phyloP scores from a whole-genome alignment of 108 stramenopile genomes.

The Cyclotella distinguenda region DNA sequence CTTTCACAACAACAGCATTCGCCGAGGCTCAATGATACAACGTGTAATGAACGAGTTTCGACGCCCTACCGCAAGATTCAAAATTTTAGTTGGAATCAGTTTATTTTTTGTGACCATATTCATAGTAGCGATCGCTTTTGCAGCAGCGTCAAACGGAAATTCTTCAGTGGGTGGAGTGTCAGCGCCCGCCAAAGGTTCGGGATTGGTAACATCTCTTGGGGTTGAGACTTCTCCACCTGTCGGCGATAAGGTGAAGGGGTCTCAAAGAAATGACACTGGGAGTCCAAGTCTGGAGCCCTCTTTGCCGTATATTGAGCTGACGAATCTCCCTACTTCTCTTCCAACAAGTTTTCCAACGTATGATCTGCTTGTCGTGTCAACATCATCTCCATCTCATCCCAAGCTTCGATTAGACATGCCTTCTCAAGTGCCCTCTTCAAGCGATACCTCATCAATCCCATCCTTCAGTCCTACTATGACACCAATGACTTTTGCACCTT shows the following conservation, averaged over 20 bases:
- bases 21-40: constrained; percentile 4
- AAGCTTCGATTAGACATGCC: no score
- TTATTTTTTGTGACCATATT: constrained; percentile 13
- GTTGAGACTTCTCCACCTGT: not conserved
- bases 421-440: no score
- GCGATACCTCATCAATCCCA: not conserved
- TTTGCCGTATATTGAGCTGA: not conserved
- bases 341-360: constrained; percentile 6
- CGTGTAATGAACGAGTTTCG: constrained; percentile 27
- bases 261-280: not conserved
- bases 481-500: constrained; percentile 20
- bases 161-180: not conserved
- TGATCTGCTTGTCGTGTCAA: no score
- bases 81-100: constrained; percentile 7
- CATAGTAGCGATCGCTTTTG: constrained; percentile 18
- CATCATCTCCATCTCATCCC: no score
- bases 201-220: constrained; percentile 6
- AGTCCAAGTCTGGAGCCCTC: not conserved
- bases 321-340: constrained; percentile 5
- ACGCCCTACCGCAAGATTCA: constrained; percentile 31
- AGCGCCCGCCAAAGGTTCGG: not conserved
- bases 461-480: not conserved
- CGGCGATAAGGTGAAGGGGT: not conserved
- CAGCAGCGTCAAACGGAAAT: constrained; percentile 5
- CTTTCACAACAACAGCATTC: not conserved